These are phyloP conservation scores for Chaetoscypha palmicola DNA, from an alignment of 2,329 filamentous ascomycete genomes.

Conservation along the genomic window DNA sequence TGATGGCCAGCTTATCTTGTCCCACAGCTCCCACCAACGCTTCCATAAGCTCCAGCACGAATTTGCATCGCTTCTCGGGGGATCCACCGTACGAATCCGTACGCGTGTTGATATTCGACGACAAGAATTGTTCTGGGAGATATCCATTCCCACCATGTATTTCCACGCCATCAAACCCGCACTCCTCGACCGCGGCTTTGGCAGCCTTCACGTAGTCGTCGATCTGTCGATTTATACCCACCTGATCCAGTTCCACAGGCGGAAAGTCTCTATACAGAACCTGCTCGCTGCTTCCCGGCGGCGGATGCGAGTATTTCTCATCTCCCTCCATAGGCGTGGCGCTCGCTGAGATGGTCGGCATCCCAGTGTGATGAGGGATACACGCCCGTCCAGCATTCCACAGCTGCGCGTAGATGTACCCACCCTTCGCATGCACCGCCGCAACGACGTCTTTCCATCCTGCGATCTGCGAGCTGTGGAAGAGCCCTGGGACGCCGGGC, in stretches of 20 bases:
- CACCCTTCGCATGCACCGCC: slow-evolving; percentile 51
- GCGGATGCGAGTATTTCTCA: slow-evolving; percentile 36
- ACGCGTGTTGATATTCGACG: slow-evolving; percentile 46
- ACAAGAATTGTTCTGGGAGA: slow-evolving; percentile 51
- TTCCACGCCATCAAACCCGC: slow-evolving; percentile 48
- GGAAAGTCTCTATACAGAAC: slow-evolving; percentile 37
- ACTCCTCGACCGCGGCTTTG: slow-evolving; percentile 43
- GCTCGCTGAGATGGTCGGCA: slow-evolving; percentile 33
- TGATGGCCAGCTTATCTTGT: slow-evolving; percentile 45
- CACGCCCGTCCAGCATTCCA: slow-evolving; percentile 50
- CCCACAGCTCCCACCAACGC: slow-evolving; percentile 44
- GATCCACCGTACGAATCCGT: slow-evolving; percentile 45
- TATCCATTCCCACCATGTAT: slow-evolving; percentile 39
- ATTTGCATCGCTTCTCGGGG: slow-evolving; percentile 43
- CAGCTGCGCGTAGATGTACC: slow-evolving; percentile 51
- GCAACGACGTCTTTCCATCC: slow-evolving; percentile 51
- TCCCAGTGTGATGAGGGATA: slow-evolving; percentile 34
- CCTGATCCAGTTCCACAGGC: slow-evolving; percentile 32
- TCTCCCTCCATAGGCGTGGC: slow-evolving; percentile 39
- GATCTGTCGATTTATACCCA: slow-evolving; percentile 31
- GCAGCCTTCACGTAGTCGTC: slow-evolving; percentile 36
- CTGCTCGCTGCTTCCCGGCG: slow-evolving; percentile 32
- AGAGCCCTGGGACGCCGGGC: slow-evolving; percentile 48
- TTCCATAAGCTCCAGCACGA: slow-evolving; percentile 46
- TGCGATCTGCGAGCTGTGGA: slow-evolving; percentile 41